Base-by-base conservation (phyloP, 2,329 filamentous ascomycete genomes). In the Mycosphaerella sp. region DNA sequence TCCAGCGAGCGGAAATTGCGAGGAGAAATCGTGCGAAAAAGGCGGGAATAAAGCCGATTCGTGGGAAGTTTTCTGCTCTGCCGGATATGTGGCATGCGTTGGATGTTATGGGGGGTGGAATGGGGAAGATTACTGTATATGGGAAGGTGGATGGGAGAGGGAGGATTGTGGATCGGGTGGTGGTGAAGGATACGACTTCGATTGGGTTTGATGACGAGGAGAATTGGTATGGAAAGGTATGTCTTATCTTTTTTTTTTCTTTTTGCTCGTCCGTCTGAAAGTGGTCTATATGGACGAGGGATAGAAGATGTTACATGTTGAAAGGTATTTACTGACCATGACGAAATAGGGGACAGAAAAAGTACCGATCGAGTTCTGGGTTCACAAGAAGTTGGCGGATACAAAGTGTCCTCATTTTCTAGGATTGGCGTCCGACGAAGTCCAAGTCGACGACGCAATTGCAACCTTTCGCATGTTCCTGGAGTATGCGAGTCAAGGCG, bases 141-240 rank as follows among this genome's bases (percentile, higher is more conserved):
- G 48, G 31, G 2, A 17, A 29, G 7, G 49, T 48, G 14, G 32
- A 56, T 26, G 45, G 38, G 3, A 6, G 45, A 6, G 32, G 50
- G 3, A 38, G 10, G n/a, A 42, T 56, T 5, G 29, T 44, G 3
- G 54, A 45, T 41, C 39, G 54, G 7, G 17, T 49, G 17, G 49
- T 56, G 6, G 29, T 32, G n/a, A 56, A 56, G 23, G 49, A 56
- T 38, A 56, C 54, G 8, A 38, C 12, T 5, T 11, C 10, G 4
- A 11, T 9, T 4, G 10, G 3, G 6, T 38, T 38, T 38, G 12
- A 48, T 3, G 14, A 31, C 6, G 34, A 7, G 5, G n/a, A 38
- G 10, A n/a, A n/a, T 11, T 56, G 54, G 54, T 50, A 56, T 9
- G 54, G 54, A 6, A 44, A 46, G 34, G 34, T 38, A n/a, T 4